Base-by-base conservation (phyloP, 2,329 filamentous ascomycete species). In the Cylindrodendrum hubeiense region DNA sequence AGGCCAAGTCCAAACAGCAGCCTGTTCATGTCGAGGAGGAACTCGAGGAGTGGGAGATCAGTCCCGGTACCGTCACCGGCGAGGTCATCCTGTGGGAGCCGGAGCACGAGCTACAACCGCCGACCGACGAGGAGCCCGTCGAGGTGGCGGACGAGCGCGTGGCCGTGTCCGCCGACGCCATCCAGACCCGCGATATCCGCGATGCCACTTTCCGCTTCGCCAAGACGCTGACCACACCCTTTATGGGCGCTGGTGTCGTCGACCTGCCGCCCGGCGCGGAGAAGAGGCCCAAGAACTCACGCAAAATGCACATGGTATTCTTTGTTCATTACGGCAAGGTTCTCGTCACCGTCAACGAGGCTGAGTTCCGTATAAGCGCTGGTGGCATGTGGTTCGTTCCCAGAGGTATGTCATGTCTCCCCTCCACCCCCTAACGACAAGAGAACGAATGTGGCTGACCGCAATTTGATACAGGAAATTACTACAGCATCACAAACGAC, bases 301-400 rank as follows among this genome's bases (percentile, higher is more conserved):
- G 95, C 67, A 95, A 93, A 82, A 98, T 98, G 93, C 94, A 98
- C 77, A 96, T 99, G 91, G 91, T 93, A 1, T 98, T 98, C 79
- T 98, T 97, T 73, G 92, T 99, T 30, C 91, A 94, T 72, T 87
- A 88, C 47, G 96, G 96, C 22, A 90, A 92, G 69, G 94, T 98
- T 21, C 85, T 90, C 69, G 95, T 97, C 21, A 92, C 89, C 28
- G 88, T 97, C 51, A 89, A 92, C 69, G 88, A 92, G 69, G 91
- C 87, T 24, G 84, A 86, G 67, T 98, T 99, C 77, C 90, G 91
- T 61, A 94, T 97, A 69, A 90, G 91, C 39, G 94, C 92, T 72
- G 95, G 95, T 43, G 95, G 95, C 57, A 92, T 95, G 79, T 98
- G 93, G 87, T 95, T 97, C 79, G 95, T 99, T 67, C 96, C 96